Evolutionary conservation across 805 yeast genomes (phyloP), one percentile per base, ranked within the genome.

Genomic region (Candida gorgasii): DNA sequence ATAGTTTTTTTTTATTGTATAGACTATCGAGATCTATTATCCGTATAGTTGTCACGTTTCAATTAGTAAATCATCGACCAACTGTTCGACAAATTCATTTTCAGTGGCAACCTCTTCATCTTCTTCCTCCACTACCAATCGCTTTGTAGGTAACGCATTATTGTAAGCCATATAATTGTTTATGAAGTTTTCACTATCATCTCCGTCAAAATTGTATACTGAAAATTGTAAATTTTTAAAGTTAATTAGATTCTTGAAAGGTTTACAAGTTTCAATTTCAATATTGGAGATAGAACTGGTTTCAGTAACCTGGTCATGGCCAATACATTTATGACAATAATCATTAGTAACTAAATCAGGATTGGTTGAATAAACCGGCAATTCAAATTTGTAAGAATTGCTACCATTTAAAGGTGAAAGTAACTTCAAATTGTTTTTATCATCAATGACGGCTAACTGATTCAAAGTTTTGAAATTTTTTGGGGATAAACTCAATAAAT

Each of bases 181-280:
- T 47, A 48, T 45, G 23, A 67, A 57, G 15, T 44, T 49, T 2
- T 50, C 52, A 19, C 36, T 39, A 28, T 44, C 48, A 12, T 47
- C 45, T 13, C 29, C 50, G 4, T 43, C 40, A 13, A 37, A 52
- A 16, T 54, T 57, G 50, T 57, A 69, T 8, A 60, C 55, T 20
- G 65, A 57, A 46, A 68, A 59, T 36, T 53, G 53, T 17, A 66
- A 54, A 39, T 63, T 62, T 33, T 54, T 51, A 47, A 57, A 58
- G 39, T 59, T 61, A 20, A 66, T 54, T 29, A 68, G 45, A 37
- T 61, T 60, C 36, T 61, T 51, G 42, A 60, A 67, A 4, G 74
- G 73, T 16, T 56, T 58, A 46, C 81, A 73, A 0, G 84, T 76
- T 49, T 79, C 84, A 41, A 80, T 73, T 53, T 79, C 84, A 23